phyloP scores from a whole-genome alignment of 2,329 filamentous ascomycete species.

The Arthrobotrys musiformis region DNA sequence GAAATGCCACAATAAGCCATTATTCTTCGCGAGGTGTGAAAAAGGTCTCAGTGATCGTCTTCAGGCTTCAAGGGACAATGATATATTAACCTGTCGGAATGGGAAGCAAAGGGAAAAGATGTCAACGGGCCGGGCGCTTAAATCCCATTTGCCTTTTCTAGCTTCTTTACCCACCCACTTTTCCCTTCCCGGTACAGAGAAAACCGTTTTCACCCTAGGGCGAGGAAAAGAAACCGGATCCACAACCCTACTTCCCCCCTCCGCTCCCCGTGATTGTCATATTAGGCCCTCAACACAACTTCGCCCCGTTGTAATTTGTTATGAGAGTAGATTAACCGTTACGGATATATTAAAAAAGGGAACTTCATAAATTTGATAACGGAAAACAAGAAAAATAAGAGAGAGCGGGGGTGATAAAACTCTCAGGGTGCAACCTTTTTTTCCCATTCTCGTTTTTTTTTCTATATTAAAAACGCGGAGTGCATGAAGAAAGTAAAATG shows the following conservation, averaged over 20 bases:
- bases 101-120: neutral
- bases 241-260: neutral
- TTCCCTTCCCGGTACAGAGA: constrained; percentile 6
- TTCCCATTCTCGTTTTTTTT: neutral
- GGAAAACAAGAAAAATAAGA: neutral
- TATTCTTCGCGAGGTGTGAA: neutral
- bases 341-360: constrained; percentile 41
- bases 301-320: constrained; percentile 21
- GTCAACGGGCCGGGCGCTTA: neutral
- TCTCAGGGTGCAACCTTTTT: neutral
- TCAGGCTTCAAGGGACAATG: neutral
- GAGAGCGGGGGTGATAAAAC: neutral
- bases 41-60: neutral
- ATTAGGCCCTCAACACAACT: constrained; percentile 37
- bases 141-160: neutral
- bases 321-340: constrained; percentile 15
- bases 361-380: constrained; percentile 1
- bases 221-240: neutral
- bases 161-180: neutral
- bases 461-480: constrained; percentile 33
- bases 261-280: constrained; percentile 16
- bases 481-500: constrained; percentile 12
- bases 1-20: constrained; percentile 7
- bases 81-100: neutral
- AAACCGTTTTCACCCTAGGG: neutral